These are phyloP conservation scores for Spinacia oleracea DNA, from an alignment of 179 eudicot genomes.

Conservation along the genomic window DNA sequence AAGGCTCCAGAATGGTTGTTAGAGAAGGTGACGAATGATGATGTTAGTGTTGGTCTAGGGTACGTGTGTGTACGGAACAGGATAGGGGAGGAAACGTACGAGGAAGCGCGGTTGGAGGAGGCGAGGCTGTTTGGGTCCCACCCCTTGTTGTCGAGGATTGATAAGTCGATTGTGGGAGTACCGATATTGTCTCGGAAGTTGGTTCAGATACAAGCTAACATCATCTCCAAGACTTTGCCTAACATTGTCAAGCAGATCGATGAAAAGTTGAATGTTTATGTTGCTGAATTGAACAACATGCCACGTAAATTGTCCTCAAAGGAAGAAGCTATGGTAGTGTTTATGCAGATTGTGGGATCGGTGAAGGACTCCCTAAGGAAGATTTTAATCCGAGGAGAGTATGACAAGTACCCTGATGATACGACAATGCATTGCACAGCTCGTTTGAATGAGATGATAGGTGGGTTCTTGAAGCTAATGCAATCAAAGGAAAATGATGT, in stretches of 20 bases:
- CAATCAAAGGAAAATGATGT: not conserved
- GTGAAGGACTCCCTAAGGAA: conserved; percentile 46
- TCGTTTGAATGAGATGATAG: conserved; percentile 39
- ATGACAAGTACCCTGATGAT: conserved; percentile 47
- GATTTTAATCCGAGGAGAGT: conserved; percentile 43
- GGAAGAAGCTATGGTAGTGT: conserved; percentile 40
- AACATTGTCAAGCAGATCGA: conserved; percentile 49
- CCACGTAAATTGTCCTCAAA: conserved; percentile 38
- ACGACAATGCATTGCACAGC: conserved; percentile 46
- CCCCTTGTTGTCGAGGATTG: conserved; percentile 36
- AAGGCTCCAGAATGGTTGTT: conserved; percentile 49
- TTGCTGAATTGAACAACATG: conserved; percentile 33
- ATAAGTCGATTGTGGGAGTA: conserved; percentile 42
- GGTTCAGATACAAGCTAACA: conserved; percentile 46
- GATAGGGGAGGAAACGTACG: conserved; percentile 48
- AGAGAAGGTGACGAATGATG: conserved; percentile 57
- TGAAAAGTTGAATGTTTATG: conserved; percentile 33
- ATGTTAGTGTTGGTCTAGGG: conserved; percentile 59
- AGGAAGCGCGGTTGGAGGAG: conserved; percentile 47
- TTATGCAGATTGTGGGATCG: conserved; percentile 46
- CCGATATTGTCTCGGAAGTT: conserved; percentile 45
- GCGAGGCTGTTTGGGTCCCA: conserved; percentile 36
- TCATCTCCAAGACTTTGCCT: conserved; percentile 47
- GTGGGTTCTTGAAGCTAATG: conserved; percentile 30
- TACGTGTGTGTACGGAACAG: conserved; percentile 53